Base-by-base conservation (phyloP, 805 yeast species). In the Yamadazyma laniorum region DNA sequence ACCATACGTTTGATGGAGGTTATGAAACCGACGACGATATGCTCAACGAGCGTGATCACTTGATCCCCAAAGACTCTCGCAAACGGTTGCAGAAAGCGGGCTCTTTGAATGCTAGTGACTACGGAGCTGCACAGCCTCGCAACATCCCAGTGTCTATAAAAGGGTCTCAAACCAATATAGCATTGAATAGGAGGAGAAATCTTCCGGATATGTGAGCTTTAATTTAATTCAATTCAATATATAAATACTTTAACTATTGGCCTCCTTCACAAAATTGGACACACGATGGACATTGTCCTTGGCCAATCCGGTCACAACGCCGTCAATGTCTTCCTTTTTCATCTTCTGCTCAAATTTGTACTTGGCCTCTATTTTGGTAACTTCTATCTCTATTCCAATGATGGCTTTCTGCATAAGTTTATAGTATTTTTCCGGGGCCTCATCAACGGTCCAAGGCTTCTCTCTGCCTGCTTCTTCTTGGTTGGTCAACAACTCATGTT, bases 341-440 rank as follows among this genome's bases (percentile, higher is more conserved):
- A 55, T 63, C 18, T 70, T 65, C 58, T 81, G 87, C 48, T 76
- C 78, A 45, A 79, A 67, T 53, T 81, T 81, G 60, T 69, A 77
- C 55, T 79, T 78, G 34, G 76, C 73, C 47, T 77, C 74, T 6
- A 66, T 55, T 13, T 59, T 53, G 3, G 51, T 52, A 22, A 80
- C 71, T 40, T 70, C 75, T 38, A 81, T 68, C 49, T 75, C 73
- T 26, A 81, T 50, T 0, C 85, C 86, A 14, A 70, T 71, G 43
- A 81, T 79, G 11, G 71, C 69, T 47, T 72, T 76, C 43, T 70
- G 62, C 63, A 66, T 44, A 3, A 63, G 41, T 18, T 64, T 63
- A 22, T 72, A 30, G 43, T 75, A 77, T 3, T 51, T 54, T 32
- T 64, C 75, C 0, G 82, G 82, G 0, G 87, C 80, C 30, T 82